Conservation (phyloP, 176 grass and related monocot genomes). For the Paspalum notatum region DNA sequence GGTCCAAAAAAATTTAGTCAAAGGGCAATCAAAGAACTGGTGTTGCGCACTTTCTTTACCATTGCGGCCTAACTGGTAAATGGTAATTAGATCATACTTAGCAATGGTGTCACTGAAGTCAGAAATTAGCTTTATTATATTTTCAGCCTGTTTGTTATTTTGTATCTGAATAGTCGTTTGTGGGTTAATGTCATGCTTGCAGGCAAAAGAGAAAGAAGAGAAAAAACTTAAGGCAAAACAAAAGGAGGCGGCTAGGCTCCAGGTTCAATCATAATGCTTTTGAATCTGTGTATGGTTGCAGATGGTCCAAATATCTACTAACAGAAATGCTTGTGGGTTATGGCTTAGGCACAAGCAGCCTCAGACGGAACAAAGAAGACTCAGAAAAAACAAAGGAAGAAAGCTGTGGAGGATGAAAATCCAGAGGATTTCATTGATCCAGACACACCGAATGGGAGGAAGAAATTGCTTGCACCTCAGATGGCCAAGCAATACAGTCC, state of each 20-base stretch:
- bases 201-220: constrained; percentile 80
- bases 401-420: constrained; percentile 68
- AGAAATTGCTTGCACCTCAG: constrained; percentile 71
- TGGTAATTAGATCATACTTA: not conserved
- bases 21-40: too few species aligned
- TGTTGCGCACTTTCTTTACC: too few species aligned
- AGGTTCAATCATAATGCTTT: constrained; percentile 40
- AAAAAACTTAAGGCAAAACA: constrained; percentile 79
- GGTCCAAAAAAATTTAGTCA: too few species aligned
- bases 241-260: constrained; percentile 70
- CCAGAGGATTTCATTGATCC: constrained; percentile 76
- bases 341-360: constrained; percentile 49
- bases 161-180: constrained; percentile 15
- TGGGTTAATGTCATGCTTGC: not conserved
- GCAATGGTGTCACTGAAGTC: not conserved
- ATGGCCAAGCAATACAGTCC: constrained; percentile 88
- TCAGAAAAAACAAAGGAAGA: constrained; percentile 67
- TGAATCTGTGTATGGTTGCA: constrained; percentile 1
- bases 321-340: constrained; percentile 1
- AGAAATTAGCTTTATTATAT: not conserved
- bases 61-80: not conserved
- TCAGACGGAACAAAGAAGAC: constrained; percentile 69
- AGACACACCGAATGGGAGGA: constrained; percentile 53
- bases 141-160: not conserved
- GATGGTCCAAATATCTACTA: not conserved